Conservation (phyloP, 148 eudicot genomes). For the Fagopyrum homotropicum region DNA sequence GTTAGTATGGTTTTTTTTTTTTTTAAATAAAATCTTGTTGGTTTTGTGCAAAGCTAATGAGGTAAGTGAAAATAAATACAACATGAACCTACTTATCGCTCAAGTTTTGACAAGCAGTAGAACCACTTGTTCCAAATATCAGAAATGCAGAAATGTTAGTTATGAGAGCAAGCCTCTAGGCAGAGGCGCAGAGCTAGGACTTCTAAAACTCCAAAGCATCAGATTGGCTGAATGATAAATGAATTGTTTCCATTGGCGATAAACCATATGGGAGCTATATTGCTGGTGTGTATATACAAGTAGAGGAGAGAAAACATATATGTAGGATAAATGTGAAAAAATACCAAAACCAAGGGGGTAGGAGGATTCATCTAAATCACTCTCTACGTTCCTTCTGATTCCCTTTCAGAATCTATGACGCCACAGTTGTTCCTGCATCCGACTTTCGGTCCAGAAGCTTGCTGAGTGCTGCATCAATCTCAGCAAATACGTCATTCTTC, state of each 20-base stretch:
- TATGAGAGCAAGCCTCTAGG: too few species aligned
- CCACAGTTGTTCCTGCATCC: conserved; percentile 29
- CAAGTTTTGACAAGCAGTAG: too few species aligned
- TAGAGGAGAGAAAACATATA: not conserved
- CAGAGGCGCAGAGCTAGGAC: not conserved
- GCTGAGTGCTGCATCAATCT: conserved; percentile 53
- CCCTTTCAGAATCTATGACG: conserved; percentile 20
- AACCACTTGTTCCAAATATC: too few species aligned
- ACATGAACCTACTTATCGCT: too few species aligned
- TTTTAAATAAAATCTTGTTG: too few species aligned
- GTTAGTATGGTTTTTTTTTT: too few species aligned
- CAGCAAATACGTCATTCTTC: conserved; percentile 66
- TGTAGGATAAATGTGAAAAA: conserved; percentile 2
- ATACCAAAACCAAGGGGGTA: conserved; percentile 1
- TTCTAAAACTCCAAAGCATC: not conserved
- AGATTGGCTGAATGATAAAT: not conserved
- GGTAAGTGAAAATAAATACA: too few species aligned
- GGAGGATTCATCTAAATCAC: not conserved
- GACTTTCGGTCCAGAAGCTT: conserved; percentile 36
- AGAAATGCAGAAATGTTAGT: too few species aligned
- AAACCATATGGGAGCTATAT: not conserved
- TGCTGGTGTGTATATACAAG: conserved; percentile 6
- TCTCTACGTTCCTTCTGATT: not conserved
- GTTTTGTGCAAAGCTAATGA: too few species aligned
- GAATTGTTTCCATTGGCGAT: conserved; percentile 4